These are phyloP conservation scores for Colletotrichum musae DNA, from an alignment of 2,329 filamentous ascomycete genomes.

Conservation along the genomic window DNA sequence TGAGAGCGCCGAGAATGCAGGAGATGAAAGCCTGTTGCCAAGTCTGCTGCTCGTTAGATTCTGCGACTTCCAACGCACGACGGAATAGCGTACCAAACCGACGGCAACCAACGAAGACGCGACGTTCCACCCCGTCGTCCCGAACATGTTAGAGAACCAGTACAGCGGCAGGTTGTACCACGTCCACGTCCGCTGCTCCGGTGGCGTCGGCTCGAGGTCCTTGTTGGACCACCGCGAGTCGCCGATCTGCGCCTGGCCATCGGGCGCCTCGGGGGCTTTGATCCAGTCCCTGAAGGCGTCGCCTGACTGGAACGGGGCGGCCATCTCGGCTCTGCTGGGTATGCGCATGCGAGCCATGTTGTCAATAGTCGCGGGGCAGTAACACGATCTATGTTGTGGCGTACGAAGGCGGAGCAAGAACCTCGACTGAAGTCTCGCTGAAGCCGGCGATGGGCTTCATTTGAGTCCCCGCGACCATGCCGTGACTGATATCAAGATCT, in stretches of 20 bases:
- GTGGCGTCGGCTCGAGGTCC: slow-evolving; percentile 49
- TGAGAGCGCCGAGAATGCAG: slow-evolving; percentile 45
- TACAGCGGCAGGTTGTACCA: slow-evolving; percentile 49
- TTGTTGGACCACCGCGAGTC: slow-evolving; percentile 49
- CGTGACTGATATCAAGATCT: neutral
- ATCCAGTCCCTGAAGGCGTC: slow-evolving; percentile 45
- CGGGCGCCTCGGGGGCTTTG: slow-evolving; percentile 41
- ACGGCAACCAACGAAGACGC: slow-evolving; percentile 47
- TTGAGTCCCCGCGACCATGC: neutral
- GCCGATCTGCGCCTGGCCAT: slow-evolving; percentile 43
- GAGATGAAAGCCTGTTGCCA: slow-evolving; percentile 49
- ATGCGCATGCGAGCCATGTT: slow-evolving; percentile 33
- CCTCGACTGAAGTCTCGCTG: neutral
- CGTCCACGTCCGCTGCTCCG: slow-evolving; percentile 48
- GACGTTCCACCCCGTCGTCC: slow-evolving; percentile 49
- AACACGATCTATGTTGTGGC: no score
- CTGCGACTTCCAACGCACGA: no score
- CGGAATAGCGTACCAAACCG: slow-evolving; percentile 42
- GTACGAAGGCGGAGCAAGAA: neutral
- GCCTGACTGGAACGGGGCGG: slow-evolving; percentile 45
- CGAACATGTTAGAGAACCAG: slow-evolving; percentile 49
- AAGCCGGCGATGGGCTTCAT: neutral
- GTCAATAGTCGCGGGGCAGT: neutral
- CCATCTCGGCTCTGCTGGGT: slow-evolving; percentile 33
- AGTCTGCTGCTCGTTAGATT: slow-evolving; percentile 35